Evolutionary conservation across 2,329 filamentous ascomycete species (phyloP).

Genomic region (Aspergillus viridinutans): DNA sequence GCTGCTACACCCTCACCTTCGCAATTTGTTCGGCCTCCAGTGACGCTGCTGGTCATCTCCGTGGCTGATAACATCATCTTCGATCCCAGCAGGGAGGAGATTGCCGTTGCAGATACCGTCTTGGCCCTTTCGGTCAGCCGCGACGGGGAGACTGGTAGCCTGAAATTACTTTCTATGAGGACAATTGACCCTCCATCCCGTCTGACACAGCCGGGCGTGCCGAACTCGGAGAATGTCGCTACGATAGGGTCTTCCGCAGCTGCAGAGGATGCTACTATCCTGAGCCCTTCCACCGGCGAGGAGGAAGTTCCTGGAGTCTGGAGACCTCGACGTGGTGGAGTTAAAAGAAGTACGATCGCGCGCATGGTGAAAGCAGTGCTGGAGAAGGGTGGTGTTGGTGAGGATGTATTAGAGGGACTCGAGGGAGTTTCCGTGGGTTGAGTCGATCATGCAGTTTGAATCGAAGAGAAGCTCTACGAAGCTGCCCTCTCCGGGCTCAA

Average conservation of each 20-base stretch:
- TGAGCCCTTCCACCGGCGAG: conserved; percentile 51
- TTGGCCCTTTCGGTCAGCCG: conserved; percentile 74
- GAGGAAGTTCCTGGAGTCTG: conserved; percentile 67
- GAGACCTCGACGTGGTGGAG: conserved; percentile 78
- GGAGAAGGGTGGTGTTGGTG: conserved; percentile 72
- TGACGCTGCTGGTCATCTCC: conserved; percentile 85
- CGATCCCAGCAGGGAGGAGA: conserved; percentile 85
- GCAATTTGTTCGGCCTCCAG: conserved; percentile 61
- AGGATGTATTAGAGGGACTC: conserved; percentile 79
- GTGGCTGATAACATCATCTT: conserved; percentile 88
- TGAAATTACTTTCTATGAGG: conserved; percentile 64
- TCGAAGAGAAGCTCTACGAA: not conserved
- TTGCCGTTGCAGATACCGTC: conserved; percentile 86
- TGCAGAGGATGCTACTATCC: conserved; percentile 40
- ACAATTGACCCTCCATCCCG: conserved; percentile 72
- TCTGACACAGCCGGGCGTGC: conserved; percentile 66
- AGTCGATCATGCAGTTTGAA: not conserved
- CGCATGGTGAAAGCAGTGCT: conserved; percentile 73
- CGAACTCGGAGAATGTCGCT: conserved; percentile 59
- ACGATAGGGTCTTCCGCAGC: conserved; percentile 40
- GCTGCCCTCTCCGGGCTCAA: not conserved
- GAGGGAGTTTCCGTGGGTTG: conserved; percentile 63
- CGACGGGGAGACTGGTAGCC: conserved; percentile 33
- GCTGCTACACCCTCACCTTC: conserved; percentile 18
- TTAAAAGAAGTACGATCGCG: conserved; percentile 68